These are phyloP conservation scores for Chlamydomonas reinhardtii DNA, from an alignment of 163 green algal genomes.

Conservation along the genomic window DNA sequence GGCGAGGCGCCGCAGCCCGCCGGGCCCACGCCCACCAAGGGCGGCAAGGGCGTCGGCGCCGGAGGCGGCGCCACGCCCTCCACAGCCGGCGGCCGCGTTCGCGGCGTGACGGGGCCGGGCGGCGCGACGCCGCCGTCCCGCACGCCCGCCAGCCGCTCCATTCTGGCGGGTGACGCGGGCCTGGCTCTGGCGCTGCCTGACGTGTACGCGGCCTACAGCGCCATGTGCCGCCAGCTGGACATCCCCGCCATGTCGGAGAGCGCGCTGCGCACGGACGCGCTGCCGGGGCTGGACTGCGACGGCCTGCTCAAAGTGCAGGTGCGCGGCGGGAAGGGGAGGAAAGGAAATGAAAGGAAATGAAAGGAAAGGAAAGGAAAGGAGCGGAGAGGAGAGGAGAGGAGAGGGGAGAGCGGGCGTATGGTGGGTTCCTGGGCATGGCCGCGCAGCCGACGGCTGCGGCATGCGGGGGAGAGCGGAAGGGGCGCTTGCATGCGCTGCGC, in stretches of 20 bases:
- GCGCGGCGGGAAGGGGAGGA: too few species aligned
- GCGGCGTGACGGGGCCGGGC: slow-evolving; percentile 15
- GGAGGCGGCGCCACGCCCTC: slow-evolving; percentile 3
- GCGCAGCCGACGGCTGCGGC: too few species aligned
- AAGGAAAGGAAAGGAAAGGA: too few species aligned
- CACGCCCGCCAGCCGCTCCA: slow-evolving; percentile 23
- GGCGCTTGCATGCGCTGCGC: too few species aligned
- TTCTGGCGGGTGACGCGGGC: slow-evolving; percentile 50
- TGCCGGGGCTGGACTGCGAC: slow-evolving; percentile 37
- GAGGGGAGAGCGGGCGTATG: too few species aligned
- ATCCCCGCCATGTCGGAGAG: slow-evolving; percentile 37
- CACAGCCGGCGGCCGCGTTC: not conserved
- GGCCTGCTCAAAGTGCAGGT: slow-evolving; percentile 19
- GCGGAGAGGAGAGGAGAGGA: too few species aligned
- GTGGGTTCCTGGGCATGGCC: too few species aligned
- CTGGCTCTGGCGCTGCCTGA: slow-evolving; percentile 24
- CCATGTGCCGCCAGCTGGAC: slow-evolving; percentile 44
- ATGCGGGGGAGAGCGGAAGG: too few species aligned
- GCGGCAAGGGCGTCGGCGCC: not conserved
- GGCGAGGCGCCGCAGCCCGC: not conserved
- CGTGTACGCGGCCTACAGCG: slow-evolving; percentile 36
- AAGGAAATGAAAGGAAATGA: too few species aligned
- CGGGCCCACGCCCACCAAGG: slow-evolving; percentile 35
- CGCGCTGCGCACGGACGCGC: slow-evolving; percentile 39
- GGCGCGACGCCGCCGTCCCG: not conserved